Evolutionary conservation across 2,329 filamentous ascomycete species (phyloP).

Genomic region (Elsinoe necatrix): DNA sequence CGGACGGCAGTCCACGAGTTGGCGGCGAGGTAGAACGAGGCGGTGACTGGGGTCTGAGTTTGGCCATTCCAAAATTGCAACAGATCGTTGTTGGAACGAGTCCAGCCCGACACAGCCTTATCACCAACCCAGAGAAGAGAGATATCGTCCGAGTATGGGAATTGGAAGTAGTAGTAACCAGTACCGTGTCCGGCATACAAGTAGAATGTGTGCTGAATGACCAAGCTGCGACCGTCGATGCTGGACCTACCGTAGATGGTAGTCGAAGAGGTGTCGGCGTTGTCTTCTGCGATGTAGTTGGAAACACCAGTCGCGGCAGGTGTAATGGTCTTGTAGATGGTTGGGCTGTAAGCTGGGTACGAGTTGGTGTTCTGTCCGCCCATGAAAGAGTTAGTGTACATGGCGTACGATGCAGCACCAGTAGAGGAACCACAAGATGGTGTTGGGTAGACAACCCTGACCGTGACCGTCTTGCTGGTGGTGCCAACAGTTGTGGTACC

Average conservation of each 20-base stretch:
- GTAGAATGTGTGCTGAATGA: constrained; percentile 19
- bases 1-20: constrained; percentile 15
- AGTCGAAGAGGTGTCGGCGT: constrained; percentile 9
- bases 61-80: constrained; percentile 17
- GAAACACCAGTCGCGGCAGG: constrained; percentile 14
- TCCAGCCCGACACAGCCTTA: constrained; percentile 18
- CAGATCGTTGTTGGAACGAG: constrained; percentile 17
- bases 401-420: neutral
- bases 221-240: constrained; percentile 10
- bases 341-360: constrained; percentile 17
- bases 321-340: constrained; percentile 17
- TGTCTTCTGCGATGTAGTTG: constrained; percentile 18
- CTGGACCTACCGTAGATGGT: constrained; percentile 10
- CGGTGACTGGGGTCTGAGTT: constrained; percentile 15
- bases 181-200: constrained; percentile 16
- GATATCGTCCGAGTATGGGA: constrained; percentile 19
- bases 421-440: neutral
- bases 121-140: constrained; percentile 17
- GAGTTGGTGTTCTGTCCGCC: constrained; percentile 16
- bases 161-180: constrained; percentile 19
- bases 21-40: constrained; percentile 15
- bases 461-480: neutral
- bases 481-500: constrained; percentile 6
- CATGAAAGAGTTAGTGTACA: constrained; percentile 15
- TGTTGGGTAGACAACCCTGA: constrained; percentile 1